Evolutionary conservation across 768 basidiomycete species (phyloP).

Genomic region (Zangia roseola): DNA sequence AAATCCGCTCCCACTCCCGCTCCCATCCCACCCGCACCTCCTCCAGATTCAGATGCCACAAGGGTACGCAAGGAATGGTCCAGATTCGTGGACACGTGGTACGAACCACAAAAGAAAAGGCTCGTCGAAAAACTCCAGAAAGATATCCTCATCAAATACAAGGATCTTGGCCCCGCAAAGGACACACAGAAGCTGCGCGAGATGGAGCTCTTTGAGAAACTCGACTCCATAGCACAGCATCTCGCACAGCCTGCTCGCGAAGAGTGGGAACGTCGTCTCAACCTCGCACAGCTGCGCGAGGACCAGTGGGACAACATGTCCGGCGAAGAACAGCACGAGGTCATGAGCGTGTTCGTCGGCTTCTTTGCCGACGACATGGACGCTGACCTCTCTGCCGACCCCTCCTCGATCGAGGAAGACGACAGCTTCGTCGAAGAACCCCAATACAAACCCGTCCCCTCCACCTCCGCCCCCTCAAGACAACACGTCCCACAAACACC

Average conservation of each 20-base stretch:
- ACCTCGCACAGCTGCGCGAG: conserved; percentile 27
- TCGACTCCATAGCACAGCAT: conserved; percentile 19
- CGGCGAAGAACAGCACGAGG: conserved; percentile 30
- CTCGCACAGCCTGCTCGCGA: conserved; percentile 31
- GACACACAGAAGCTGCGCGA: conserved; percentile 30
- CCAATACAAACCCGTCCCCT: conserved; percentile 3
- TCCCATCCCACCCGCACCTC: conserved; percentile 11
- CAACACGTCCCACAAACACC: conserved; percentile 23
- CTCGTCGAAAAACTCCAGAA: conserved; percentile 30
- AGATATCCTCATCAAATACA: conserved; percentile 33
- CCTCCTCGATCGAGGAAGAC: conserved; percentile 19
- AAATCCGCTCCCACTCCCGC: conserved; percentile 12
- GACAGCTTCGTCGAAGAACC: conserved; percentile 20
- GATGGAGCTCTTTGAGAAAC: conserved; percentile 27
- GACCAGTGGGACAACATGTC: conserved; percentile 34
- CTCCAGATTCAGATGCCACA: conserved; percentile 16
- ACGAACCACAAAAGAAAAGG: conserved; percentile 31
- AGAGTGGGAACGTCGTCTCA: conserved; percentile 35
- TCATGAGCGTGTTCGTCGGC: conserved; percentile 29
- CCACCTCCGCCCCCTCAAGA: conserved; percentile 5
- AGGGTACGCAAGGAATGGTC: conserved; percentile 33
- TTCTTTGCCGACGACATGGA: conserved; percentile 28
- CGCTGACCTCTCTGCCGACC: conserved; percentile 1
- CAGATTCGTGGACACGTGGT: conserved; percentile 29
- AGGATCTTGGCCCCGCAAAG: conserved; percentile 21